A percentile compares a stretch with the other conserved stretches of the same genome.
phyloP scores from a whole-genome alignment of 192 early-diverging fungal genomes.

The Podila epigama region DNA sequence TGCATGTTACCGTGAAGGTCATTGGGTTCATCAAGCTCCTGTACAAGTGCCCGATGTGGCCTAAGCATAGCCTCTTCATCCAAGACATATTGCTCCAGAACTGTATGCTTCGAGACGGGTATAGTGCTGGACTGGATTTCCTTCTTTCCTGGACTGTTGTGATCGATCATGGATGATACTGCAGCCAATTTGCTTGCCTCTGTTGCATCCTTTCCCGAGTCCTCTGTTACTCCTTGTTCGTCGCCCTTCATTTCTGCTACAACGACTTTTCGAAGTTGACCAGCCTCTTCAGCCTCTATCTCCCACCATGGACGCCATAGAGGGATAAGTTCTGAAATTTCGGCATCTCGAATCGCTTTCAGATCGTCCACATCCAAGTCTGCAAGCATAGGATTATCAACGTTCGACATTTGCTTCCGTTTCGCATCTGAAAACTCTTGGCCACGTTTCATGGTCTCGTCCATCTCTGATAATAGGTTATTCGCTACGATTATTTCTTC shows the following conservation, averaged over 20 bases:
- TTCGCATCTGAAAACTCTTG: background rate
- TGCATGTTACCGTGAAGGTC: too few relatives aligned
- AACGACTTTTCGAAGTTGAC: slow-evolving; percentile 20
- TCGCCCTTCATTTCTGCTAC: slow-evolving; percentile 8
- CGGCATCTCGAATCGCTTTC: slow-evolving; percentile 34
- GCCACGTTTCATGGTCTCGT: slow-evolving; percentile 18
- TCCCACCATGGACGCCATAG: slow-evolving; percentile 48
- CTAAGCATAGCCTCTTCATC: slow-evolving; percentile 41
- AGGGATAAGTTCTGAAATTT: slow-evolving; percentile 33
- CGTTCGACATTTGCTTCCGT: background rate
- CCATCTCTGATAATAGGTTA: slow-evolving; percentile 31
- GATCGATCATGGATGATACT: background rate
- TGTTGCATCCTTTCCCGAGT: background rate
- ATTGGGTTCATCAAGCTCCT: slow-evolving; percentile 3
- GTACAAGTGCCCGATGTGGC: slow-evolving; percentile 17
- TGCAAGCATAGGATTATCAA: slow-evolving; percentile 10
- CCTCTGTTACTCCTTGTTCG: too few relatives aligned
- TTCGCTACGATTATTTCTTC: slow-evolving; percentile 30
- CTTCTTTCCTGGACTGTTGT: background rate
- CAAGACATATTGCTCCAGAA: slow-evolving; percentile 19
- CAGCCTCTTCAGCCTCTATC: slow-evolving; percentile 30
- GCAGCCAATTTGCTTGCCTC: background rate
- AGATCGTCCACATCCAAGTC: slow-evolving; percentile 33
- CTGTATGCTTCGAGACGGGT: background rate
- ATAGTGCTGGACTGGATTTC: background rate